These are phyloP conservation scores for Adansonia digitata DNA, from an alignment of 345 rosid genomes.

Conservation along the genomic window DNA sequence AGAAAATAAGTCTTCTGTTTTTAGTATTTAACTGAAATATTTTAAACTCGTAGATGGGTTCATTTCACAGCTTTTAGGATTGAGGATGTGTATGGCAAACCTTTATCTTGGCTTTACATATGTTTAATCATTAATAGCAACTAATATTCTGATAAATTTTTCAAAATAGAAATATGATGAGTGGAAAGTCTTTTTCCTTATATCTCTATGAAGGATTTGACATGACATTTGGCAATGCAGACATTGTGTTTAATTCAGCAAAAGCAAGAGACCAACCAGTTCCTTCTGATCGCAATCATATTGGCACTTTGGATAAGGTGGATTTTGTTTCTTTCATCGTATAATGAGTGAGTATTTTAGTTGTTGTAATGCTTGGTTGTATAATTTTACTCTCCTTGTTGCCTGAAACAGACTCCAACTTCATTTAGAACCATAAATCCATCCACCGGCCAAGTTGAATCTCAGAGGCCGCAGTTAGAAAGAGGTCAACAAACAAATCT, in stretches of 20 bases:
- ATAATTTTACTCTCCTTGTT: not conserved
- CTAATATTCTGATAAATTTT: not conserved
- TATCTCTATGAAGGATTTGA: slow-evolving; percentile 5
- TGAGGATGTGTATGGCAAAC: not conserved
- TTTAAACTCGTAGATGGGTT: not conserved
- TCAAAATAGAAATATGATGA: not conserved
- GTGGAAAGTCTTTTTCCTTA: not conserved
- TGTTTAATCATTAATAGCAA: not conserved
- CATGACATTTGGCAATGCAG: slow-evolving; percentile 22
- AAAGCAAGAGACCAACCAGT: slow-evolving; percentile 24
- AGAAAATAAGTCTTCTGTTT: not conserved
- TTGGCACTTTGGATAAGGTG: slow-evolving; percentile 30
- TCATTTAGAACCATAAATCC: slow-evolving; percentile 21
- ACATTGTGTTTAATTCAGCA: slow-evolving; percentile 20
- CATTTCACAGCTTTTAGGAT: slow-evolving; percentile 5
- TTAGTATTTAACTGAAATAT: not conserved
- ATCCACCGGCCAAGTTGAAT: slow-evolving; percentile 20
- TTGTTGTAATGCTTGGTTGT: not conserved
- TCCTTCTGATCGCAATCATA: slow-evolving; percentile 16
- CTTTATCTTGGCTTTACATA: slow-evolving; percentile 4
- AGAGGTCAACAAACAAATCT: slow-evolving; percentile 35
- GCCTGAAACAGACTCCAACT: slow-evolving; percentile 20
- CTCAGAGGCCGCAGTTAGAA: slow-evolving; percentile 26
- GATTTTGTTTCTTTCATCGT: not conserved
- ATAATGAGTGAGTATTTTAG: not conserved